Percentiles rank a stretch among this genome's conserved stretches.
Conservation (phyloP, 805 yeast species). For the Candida railenensis region DNA sequence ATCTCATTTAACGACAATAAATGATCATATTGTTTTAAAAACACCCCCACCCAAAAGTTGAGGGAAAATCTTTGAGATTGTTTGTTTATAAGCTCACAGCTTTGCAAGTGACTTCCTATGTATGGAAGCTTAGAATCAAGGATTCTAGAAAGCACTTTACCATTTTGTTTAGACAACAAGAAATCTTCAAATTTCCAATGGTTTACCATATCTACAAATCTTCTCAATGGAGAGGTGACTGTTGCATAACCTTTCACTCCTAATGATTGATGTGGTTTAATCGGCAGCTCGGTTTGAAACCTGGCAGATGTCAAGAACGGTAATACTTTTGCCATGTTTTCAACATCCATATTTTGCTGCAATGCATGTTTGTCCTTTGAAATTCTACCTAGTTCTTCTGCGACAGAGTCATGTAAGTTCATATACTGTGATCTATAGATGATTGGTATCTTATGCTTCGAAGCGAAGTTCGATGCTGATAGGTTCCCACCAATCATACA, state of each 20-base stretch:
- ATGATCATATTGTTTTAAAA: slow-evolving; percentile 27
- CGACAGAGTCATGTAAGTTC: slow-evolving; percentile 21
- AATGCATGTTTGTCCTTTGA: slow-evolving; percentile 16
- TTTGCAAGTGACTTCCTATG: slow-evolving; percentile 31
- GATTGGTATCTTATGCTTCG: slow-evolving; percentile 46
- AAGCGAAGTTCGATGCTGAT: slow-evolving; percentile 52
- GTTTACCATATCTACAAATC: slow-evolving; percentile 76
- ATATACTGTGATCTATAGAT: slow-evolving; percentile 44
- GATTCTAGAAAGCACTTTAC: background rate
- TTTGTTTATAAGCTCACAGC: slow-evolving; percentile 25
- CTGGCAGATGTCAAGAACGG: slow-evolving; percentile 54
- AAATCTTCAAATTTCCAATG: slow-evolving; percentile 63
- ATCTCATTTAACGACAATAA: slow-evolving; percentile 15
- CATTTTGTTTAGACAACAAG: slow-evolving; percentile 6
- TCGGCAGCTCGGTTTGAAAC: slow-evolving; percentile 40
- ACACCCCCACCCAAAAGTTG: slow-evolving; percentile 38
- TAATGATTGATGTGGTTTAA: slow-evolving; percentile 52
- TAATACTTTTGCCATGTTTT: slow-evolving; percentile 43
- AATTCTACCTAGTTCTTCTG: slow-evolving; percentile 22
- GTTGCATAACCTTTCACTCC: slow-evolving; percentile 66
- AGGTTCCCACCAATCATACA: slow-evolving; percentile 79
- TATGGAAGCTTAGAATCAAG: slow-evolving; percentile 6
- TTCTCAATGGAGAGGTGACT: slow-evolving; percentile 85
- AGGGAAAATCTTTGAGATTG: slow-evolving; percentile 22
- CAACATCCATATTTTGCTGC: slow-evolving; percentile 22